Conservation (phyloP, 352 stramenopile genomes). For the Globisporangium heterothallicum region DNA sequence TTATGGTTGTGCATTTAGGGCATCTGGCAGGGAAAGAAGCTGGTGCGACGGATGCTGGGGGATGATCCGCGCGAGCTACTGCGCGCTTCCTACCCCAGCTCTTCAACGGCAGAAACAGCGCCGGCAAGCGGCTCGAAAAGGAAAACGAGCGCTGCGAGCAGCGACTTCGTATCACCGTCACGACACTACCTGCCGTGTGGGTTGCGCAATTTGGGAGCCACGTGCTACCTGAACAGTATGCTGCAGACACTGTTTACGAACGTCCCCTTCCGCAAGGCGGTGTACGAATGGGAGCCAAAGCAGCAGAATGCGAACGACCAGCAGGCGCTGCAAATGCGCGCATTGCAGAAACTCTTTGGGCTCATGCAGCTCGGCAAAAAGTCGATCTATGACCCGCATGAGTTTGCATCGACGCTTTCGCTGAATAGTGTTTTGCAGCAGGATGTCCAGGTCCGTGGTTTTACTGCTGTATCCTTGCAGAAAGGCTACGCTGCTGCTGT, state of each 20-base stretch:
- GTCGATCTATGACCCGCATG: slow-evolving; percentile 63
- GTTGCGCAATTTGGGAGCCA: slow-evolving; percentile 83
- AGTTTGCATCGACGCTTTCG: slow-evolving; percentile 72
- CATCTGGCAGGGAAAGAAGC: slow-evolving; percentile 56
- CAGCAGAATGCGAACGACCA: slow-evolving; percentile 32
- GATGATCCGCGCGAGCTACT: slow-evolving; percentile 58
- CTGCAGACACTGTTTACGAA: slow-evolving; percentile 82
- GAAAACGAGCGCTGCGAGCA: slow-evolving; percentile 6
- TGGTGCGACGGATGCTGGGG: slow-evolving; percentile 51
- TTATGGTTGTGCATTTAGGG: slow-evolving; percentile 22
- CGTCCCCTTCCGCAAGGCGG: slow-evolving; percentile 54
- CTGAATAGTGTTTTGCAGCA: slow-evolving; percentile 84
- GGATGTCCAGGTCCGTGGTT: slow-evolving; percentile 63
- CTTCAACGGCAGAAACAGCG: neutral
- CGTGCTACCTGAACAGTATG: slow-evolving; percentile 88
- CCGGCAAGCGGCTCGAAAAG: slow-evolving; percentile 3
- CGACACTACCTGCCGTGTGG: slow-evolving; percentile 34
- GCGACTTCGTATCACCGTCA: neutral
- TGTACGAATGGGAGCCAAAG: slow-evolving; percentile 80
- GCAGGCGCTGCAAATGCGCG: slow-evolving; percentile 67
- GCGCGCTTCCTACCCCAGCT: slow-evolving; percentile 22
- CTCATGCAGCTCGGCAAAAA: slow-evolving; percentile 77
- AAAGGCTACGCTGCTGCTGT: neutral
- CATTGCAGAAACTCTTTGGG: slow-evolving; percentile 79
- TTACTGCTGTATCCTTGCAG: neutral